phyloP scores from a whole-genome alignment of 140 eudicot species.

The Bidens hawaiensis region DNA sequence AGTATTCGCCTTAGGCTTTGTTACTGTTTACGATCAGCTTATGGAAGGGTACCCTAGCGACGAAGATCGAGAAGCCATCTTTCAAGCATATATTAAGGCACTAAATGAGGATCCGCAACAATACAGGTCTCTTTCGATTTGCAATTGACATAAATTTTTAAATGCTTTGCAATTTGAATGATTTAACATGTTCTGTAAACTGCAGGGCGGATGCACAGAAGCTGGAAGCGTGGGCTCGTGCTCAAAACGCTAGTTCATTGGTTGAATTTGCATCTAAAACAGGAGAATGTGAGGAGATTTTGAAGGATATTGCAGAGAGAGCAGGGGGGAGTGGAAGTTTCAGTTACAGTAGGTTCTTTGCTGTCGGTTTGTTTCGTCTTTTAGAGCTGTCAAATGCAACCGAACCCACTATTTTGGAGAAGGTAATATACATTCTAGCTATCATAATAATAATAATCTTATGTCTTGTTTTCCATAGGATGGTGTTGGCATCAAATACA shows the following conservation, averaged over 20 bases:
- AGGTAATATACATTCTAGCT: slow-evolving; percentile 45
- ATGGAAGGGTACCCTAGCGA: slow-evolving; percentile 97
- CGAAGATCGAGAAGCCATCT: slow-evolving; percentile 74
- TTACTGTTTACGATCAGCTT: slow-evolving; percentile 87
- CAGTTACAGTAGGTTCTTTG: slow-evolving; percentile 96
- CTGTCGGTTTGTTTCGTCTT: slow-evolving; percentile 93
- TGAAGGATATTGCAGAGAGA: slow-evolving; percentile 91
- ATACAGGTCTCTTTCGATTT: slow-evolving; percentile 47
- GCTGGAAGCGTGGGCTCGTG: slow-evolving; percentile 84
- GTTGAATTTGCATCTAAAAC: slow-evolving; percentile 81
- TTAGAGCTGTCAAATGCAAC: slow-evolving; percentile 84
- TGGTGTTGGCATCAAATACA: no score
- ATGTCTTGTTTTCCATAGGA: background rate
- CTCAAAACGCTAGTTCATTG: slow-evolving; percentile 59
- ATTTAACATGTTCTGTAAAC: background rate
- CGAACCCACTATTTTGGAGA: slow-evolving; percentile 79
- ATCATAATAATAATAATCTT: background rate
- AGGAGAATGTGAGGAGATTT: slow-evolving; percentile 64
- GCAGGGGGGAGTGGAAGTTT: slow-evolving; percentile 73
- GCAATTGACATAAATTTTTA: no score
- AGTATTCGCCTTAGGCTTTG: slow-evolving; percentile 91
- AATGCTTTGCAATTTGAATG: background rate
- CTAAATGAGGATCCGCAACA: slow-evolving; percentile 79
- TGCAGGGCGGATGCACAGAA: slow-evolving; percentile 79
- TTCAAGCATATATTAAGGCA: slow-evolving; percentile 79